Conservation (phyloP, 2,329 filamentous ascomycete genomes). For the Nothophoma quercina region DNA sequence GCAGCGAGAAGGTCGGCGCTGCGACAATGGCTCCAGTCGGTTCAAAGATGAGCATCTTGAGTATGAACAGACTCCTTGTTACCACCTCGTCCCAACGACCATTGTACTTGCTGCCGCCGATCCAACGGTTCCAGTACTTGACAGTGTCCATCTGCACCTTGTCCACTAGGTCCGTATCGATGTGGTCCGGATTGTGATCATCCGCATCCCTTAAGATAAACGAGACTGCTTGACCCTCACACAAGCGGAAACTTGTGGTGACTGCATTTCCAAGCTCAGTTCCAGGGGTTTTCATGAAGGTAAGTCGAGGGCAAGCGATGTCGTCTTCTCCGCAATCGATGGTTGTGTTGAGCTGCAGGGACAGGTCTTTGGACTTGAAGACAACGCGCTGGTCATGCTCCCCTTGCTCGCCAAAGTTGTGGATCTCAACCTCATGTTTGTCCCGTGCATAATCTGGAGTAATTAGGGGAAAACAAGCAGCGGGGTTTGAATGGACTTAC, state of each 20-base stretch:
- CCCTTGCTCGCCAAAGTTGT: constrained; percentile 41
- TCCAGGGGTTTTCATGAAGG: constrained; percentile 63
- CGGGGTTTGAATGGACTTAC: constrained; percentile 11
- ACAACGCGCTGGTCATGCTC: constrained; percentile 54
- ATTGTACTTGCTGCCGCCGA: constrained; percentile 72
- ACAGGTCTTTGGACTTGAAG: constrained; percentile 66
- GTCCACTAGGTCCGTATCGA: constrained; percentile 67
- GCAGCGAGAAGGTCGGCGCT: constrained; percentile 78
- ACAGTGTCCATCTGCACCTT: constrained; percentile 73
- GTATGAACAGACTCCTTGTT: constrained; percentile 72
- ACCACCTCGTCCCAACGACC: constrained; percentile 78
- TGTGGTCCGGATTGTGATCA: constrained; percentile 64
- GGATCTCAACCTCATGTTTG: constrained; percentile 66
- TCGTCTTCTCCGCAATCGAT: constrained; percentile 67
- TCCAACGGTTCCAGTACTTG: constrained; percentile 77
- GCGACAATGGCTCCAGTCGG: constrained; percentile 81
- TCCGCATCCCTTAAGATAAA: constrained; percentile 69
- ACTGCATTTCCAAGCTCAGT: constrained; percentile 69
- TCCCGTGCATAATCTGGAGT: constrained; percentile 67
- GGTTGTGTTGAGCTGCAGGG: constrained; percentile 72
- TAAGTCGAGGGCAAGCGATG: constrained; percentile 59
- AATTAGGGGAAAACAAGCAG: background rate
- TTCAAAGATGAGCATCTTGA: constrained; percentile 80
- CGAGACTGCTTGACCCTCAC: constrained; percentile 73
- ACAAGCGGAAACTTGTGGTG: constrained; percentile 64